Evolutionary conservation across 2,329 filamentous ascomycete species (phyloP).

Genomic region (Trichoderma sp.): DNA sequence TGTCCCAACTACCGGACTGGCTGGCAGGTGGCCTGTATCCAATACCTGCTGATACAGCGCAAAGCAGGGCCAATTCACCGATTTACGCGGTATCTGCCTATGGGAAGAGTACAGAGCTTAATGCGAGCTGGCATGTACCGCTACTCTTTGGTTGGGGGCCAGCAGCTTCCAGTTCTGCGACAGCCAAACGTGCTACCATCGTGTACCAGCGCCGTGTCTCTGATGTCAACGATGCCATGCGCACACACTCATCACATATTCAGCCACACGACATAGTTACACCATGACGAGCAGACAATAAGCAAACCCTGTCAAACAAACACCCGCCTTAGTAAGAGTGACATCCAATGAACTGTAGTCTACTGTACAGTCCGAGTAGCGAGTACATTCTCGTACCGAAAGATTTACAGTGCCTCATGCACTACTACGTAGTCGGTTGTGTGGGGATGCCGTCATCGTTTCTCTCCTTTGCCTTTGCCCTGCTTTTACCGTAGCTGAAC

Average conservation of each 20-base stretch:
- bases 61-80: not conserved
- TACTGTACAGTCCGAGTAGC: not conserved
- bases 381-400: not conserved
- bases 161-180: not conserved
- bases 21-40: not conserved
- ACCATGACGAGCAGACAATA: not conserved
- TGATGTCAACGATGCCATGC: not conserved
- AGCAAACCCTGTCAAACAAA: not conserved
- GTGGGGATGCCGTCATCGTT: conserved; percentile 8
- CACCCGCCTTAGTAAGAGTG: not conserved
- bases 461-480: not conserved
- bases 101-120: not conserved
- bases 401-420: not conserved
- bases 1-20: not conserved
- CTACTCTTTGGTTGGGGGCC: not conserved
- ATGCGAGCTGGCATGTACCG: not conserved
- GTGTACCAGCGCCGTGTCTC: not conserved
- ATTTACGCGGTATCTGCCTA: too few relatives aligned
- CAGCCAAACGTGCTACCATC: too few relatives aligned
- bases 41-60: not conserved
- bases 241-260: not conserved
- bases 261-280: not conserved
- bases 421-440: not conserved
- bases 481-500: not conserved
- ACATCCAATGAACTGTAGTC: not conserved